Conservation (phyloP, 345 rosid genomes). For the Carallia pectinifolia region DNA sequence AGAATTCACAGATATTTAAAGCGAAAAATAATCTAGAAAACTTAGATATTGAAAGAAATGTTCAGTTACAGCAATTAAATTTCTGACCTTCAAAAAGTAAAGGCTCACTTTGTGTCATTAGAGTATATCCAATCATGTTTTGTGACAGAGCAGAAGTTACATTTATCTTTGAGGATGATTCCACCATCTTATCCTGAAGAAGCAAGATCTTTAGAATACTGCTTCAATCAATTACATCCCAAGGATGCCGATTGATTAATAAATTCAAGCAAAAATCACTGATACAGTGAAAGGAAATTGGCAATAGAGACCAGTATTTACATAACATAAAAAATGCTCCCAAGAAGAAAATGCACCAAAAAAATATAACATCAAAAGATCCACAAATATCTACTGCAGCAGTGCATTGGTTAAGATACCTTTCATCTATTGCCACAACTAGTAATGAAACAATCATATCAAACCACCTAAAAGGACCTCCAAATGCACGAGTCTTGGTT, state of each 20-base stretch:
- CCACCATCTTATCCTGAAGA: constrained; percentile 71
- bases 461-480: too few relatives aligned
- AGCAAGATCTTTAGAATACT: constrained; percentile 45
- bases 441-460: too few relatives aligned
- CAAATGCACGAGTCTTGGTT: too few relatives aligned
- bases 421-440: too few relatives aligned
- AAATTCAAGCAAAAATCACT: constrained; percentile 25
- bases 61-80: neutral
- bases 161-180: constrained; percentile 53
- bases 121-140: constrained; percentile 53
- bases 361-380: too few relatives aligned
- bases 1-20: neutral
- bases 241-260: constrained; percentile 37
- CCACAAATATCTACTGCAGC: too few relatives aligned
- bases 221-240: constrained; percentile 44
- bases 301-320: too few relatives aligned
- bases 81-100: constrained; percentile 54
- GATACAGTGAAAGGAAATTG: neutral
- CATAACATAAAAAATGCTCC: too few relatives aligned
- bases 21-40: neutral
- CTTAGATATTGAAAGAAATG: neutral
- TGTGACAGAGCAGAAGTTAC: constrained; percentile 43
- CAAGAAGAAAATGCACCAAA: too few relatives aligned
- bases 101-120: constrained; percentile 41
- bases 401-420: too few relatives aligned